Conservation (phyloP, 2,329 filamentous ascomycete genomes). For the Penicillium glabrum region DNA sequence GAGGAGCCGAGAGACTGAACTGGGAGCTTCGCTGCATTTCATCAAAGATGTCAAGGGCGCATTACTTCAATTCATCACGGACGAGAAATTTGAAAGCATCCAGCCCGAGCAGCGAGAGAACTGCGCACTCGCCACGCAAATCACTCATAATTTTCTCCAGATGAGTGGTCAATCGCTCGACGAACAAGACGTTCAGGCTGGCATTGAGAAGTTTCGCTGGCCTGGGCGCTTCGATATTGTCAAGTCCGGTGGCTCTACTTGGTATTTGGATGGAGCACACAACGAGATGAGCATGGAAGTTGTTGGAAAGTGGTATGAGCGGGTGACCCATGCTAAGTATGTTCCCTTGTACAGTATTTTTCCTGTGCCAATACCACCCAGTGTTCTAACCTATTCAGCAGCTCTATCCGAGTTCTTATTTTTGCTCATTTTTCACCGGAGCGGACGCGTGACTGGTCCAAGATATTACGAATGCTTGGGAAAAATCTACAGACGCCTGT, state of each 20-base stretch:
- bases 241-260: slow-evolving; percentile 13
- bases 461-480: not conserved
- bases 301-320: slow-evolving; percentile 36
- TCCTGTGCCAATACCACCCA: not conserved
- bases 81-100: slow-evolving; percentile 46
- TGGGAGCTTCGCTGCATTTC: not conserved
- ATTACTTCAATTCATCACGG: not conserved
- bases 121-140: slow-evolving; percentile 15
- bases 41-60: slow-evolving; percentile 11
- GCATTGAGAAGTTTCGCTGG: slow-evolving; percentile 27
- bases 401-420: not conserved
- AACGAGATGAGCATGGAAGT: slow-evolving; percentile 38
- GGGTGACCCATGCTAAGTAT: not conserved
- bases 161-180: slow-evolving; percentile 4
- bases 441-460: slow-evolving; percentile 1
- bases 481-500: not conserved
- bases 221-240: slow-evolving; percentile 32
- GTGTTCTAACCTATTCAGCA: not conserved
- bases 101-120: slow-evolving; percentile 32
- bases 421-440: slow-evolving; percentile 7
- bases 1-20: not conserved
- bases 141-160: slow-evolving; percentile 7
- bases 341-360: not conserved
- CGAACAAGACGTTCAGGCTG: slow-evolving; percentile 18
- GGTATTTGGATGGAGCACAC: slow-evolving; percentile 43